Evolutionary conservation across 176 grass and related monocot genomes (phyloP).

Genomic region (Olyra latifolia): DNA sequence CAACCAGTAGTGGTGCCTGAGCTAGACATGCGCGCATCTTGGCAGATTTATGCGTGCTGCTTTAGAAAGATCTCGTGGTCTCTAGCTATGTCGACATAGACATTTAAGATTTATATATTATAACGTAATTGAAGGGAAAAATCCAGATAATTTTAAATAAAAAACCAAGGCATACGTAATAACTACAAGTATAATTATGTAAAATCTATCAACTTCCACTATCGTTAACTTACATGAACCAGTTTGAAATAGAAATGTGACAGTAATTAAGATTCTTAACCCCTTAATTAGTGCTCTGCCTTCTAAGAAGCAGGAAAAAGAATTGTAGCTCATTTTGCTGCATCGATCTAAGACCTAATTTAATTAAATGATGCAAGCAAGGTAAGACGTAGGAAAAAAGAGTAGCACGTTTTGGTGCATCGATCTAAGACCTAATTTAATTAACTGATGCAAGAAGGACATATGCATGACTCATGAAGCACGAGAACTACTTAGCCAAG

Average conservation of each 20-base stretch:
- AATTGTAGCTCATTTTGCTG: not conserved
- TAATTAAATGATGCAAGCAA: not conserved
- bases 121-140: not conserved
- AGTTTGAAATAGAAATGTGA: not conserved
- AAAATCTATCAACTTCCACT: not conserved
- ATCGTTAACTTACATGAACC: not conserved
- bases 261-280: not conserved
- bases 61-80: constrained; percentile 23
- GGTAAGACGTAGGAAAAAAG: not conserved
- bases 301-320: not conserved
- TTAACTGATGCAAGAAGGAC: not conserved
- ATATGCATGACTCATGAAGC: not conserved
- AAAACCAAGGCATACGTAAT: not conserved
- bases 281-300: not conserved
- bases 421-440: not conserved
- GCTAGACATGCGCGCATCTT: constrained; percentile 27
- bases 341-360: not conserved
- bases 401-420: not conserved
- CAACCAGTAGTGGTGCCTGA: constrained; percentile 29
- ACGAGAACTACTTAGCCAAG: not conserved
- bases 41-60: constrained; percentile 22
- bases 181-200: not conserved
- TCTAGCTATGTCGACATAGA: not conserved
- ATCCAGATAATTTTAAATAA: too few species aligned
- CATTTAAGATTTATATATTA: constrained; percentile 10